Conservation (phyloP, 345 rosid genomes). For the Populus ilicifolia region DNA sequence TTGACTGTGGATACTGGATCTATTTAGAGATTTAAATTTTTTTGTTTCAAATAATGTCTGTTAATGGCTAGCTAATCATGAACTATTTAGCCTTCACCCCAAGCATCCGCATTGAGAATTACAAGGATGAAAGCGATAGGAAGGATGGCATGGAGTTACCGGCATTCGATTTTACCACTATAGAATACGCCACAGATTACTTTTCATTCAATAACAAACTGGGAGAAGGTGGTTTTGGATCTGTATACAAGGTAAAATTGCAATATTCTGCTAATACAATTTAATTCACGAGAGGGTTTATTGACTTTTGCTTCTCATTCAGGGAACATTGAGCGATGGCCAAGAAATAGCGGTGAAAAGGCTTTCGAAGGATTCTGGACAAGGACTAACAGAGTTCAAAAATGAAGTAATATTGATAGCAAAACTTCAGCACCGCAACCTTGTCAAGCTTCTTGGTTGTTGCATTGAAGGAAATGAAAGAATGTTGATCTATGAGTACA, state of each 20-base stretch:
- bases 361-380: conserved; percentile 41
- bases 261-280: neutral
- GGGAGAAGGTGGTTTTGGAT: conserved; percentile 12
- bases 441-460: conserved; percentile 40
- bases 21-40: neutral
- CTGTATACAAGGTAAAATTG: conserved; percentile 6
- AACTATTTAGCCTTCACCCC: conserved; percentile 17
- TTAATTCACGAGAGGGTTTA: neutral
- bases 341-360: conserved; percentile 53
- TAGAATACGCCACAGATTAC: neutral
- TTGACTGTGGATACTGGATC: neutral
- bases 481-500: conserved; percentile 29
- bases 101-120: neutral
- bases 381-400: conserved; percentile 43
- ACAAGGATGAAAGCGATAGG: neutral
- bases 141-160: neutral
- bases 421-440: conserved; percentile 50
- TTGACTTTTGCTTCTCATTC: neutral
- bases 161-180: neutral
- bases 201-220: conserved; percentile 1
- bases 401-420: conserved; percentile 43
- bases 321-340: conserved; percentile 37
- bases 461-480: conserved; percentile 28
- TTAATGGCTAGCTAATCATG: neutral
- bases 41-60: neutral